Evolutionary conservation across 1,284 basidiomycete genomes (phyloP), one percentile per base, ranked within the genome.

Genomic region (Cutaneotrichosporon arboriforme): DNA sequence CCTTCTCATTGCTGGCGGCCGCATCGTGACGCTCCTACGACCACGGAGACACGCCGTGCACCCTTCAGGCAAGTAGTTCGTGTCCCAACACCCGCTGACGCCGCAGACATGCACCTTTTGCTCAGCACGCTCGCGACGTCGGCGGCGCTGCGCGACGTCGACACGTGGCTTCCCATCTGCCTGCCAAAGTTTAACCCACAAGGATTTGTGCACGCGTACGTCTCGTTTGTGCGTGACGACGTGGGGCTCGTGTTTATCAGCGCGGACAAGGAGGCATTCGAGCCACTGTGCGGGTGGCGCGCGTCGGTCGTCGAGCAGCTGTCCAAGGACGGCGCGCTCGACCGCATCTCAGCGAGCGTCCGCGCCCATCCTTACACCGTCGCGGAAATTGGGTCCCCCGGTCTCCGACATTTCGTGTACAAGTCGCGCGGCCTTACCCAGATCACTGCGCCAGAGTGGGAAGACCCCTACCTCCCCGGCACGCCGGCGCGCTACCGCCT

Each of bases 11-110:
- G 85, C 87, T 0, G 80, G 83, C 45, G 85, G 84, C 14, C 81
- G 84, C 21, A 86, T 98, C 1, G 81, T 97, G 18, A 93, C 90
- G 3, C 79, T 98, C 4, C 83, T 94, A 13, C 79, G 96, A 51
- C 94, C 94, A 0, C 84, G 82, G 68, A 91, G 88, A 65, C 94
- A 97, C 67, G 90, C 90, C 0, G 91, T 97, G 52, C 92, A 98
- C 73, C 92, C 94, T 4, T 84, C 89, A 44, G 89, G 89, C 87
- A 62, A 46, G 77, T 14, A 21, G 13, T 43, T 15, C 21, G n/a
- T 44, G n/a, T 43, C 3, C 15, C 18, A 7, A 4, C 1, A 33
- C 14, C 1, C n/a, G 42, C 59, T 59, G 33, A 45, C 33, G 55
- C 35, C 12, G 23, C 63, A 88, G 90, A 93, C 66, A 81, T 94